A percentile compares a stretch with the other conserved stretches of the same genome.
phyloP scores from a whole-genome alignment of 2,329 filamentous ascomycete genomes.

The Aspergillus glaucus region DNA sequence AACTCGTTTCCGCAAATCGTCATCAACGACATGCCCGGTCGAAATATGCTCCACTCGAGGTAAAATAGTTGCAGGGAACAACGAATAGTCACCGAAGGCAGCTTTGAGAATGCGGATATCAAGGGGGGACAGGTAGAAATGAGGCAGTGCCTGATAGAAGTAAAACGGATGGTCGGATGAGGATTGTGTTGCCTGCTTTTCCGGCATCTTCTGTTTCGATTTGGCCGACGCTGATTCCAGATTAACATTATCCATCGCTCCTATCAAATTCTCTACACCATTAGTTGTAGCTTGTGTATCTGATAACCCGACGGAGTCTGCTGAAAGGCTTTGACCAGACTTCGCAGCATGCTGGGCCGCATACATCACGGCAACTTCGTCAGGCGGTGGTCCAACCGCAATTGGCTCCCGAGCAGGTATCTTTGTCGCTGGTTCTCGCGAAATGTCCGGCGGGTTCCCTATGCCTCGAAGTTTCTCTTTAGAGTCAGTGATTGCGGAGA shows the following conservation, averaged over 20 bases:
- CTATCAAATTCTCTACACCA: slow-evolving; percentile 18
- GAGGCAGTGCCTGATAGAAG: slow-evolving; percentile 81
- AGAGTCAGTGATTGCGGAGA: slow-evolving; percentile 64
- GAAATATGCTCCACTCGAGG: slow-evolving; percentile 86
- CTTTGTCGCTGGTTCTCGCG: slow-evolving; percentile 46
- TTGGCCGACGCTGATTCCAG: slow-evolving; percentile 13
- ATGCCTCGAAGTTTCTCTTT: slow-evolving; percentile 69
- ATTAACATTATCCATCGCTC: slow-evolving; percentile 18
- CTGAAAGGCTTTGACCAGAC: slow-evolving; percentile 36
- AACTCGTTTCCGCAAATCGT: slow-evolving; percentile 71
- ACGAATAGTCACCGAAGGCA: slow-evolving; percentile 74
- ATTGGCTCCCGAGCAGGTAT: slow-evolving; percentile 45
- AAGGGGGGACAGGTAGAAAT: slow-evolving; percentile 82
- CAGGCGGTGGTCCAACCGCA: slow-evolving; percentile 41
- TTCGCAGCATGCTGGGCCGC: slow-evolving; percentile 42
- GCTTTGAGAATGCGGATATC: slow-evolving; percentile 90
- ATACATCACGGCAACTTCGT: slow-evolving; percentile 49
- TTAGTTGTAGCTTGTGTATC: slow-evolving; percentile 10
- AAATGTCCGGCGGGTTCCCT: slow-evolving; percentile 55
- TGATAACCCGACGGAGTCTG: slow-evolving; percentile 12
- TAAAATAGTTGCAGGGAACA: slow-evolving; percentile 78
- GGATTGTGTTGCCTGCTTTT: slow-evolving; percentile 30
- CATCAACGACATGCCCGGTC: slow-evolving; percentile 79
- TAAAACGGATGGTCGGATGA: slow-evolving; percentile 57
- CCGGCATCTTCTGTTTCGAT: slow-evolving; percentile 19